These are phyloP conservation scores for Botryosphaeria dothidea DNA, from an alignment of 2,329 filamentous ascomycete genomes.

Conservation along the genomic window DNA sequence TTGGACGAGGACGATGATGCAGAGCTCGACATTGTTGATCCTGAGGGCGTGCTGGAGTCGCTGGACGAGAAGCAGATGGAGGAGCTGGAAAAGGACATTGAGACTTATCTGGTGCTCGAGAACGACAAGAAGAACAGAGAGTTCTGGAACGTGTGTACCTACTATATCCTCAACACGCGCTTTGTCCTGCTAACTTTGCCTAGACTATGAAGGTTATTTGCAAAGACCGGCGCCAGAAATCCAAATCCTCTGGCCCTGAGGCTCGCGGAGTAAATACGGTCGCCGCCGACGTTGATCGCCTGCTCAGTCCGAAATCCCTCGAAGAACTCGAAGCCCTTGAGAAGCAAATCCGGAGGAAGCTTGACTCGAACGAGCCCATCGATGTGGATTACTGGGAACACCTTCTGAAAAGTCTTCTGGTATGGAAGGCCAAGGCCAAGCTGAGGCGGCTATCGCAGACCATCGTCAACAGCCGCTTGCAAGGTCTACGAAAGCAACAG, in stretches of 20 bases:
- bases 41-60: slow-evolving; percentile 76
- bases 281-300: slow-evolving; percentile 80
- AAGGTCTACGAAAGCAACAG: slow-evolving; percentile 67
- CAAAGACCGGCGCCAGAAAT: slow-evolving; percentile 69
- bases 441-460: slow-evolving; percentile 75
- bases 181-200: slow-evolving; percentile 22
- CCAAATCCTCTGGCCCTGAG: slow-evolving; percentile 62
- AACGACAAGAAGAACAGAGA: slow-evolving; percentile 74
- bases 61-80: slow-evolving; percentile 66
- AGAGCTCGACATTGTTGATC: slow-evolving; percentile 74
- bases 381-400: slow-evolving; percentile 99
- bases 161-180: neutral
- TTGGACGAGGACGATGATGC: slow-evolving; percentile 84
- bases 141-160: slow-evolving; percentile 71
- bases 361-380: slow-evolving; percentile 85
- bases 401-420: slow-evolving; percentile 75
- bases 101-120: slow-evolving; percentile 77
- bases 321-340: slow-evolving; percentile 87
- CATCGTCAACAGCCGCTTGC: slow-evolving; percentile 69
- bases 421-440: slow-evolving; percentile 91
- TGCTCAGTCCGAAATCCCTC: slow-evolving; percentile 81
- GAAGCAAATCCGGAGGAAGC: slow-evolving; percentile 80
- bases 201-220: slow-evolving; percentile 82
- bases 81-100: slow-evolving; percentile 82
- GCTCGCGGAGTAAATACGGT: slow-evolving; percentile 80